A percentile compares a stretch with the other conserved stretches of the same genome.
These are phyloP conservation scores for Fraxinus baroniana DNA, from an alignment of 305 asterid species.

Conservation along the genomic window DNA sequence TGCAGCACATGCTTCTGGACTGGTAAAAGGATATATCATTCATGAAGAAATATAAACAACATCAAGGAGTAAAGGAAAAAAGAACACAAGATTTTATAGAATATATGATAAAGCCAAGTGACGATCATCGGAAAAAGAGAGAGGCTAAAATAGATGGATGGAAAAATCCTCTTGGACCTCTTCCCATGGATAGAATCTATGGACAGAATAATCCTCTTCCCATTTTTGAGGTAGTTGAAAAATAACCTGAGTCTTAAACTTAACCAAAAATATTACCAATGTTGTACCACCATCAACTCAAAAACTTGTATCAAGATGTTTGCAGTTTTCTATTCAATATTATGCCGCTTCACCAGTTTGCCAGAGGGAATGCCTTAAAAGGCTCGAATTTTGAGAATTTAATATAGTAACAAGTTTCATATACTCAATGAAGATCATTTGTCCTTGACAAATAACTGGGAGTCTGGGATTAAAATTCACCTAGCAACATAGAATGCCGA, in stretches of 20 bases:
- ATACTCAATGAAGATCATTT: background rate
- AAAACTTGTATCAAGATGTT: background rate
- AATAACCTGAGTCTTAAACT: background rate
- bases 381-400: background rate
- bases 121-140: background rate
- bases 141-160: background rate
- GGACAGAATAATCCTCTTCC: background rate
- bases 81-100: background rate
- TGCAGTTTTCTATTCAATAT: background rate
- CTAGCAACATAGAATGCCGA: conserved; percentile 52
- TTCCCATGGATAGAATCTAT: background rate
- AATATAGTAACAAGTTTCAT: background rate
- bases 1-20: conserved; percentile 59
- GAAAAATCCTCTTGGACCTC: background rate
- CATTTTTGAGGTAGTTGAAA: background rate
- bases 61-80: background rate
- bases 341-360: background rate
- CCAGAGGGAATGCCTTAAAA: background rate
- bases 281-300: background rate
- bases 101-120: background rate
- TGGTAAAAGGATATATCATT: conserved; percentile 7
- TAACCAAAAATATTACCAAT: background rate
- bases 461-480: conserved; percentile 16
- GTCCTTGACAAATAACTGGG: background rate
- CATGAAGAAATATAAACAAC: background rate